These are phyloP conservation scores for Hypseocharis bilobata DNA, from an alignment of 441 rosid species.

Conservation along the genomic window DNA sequence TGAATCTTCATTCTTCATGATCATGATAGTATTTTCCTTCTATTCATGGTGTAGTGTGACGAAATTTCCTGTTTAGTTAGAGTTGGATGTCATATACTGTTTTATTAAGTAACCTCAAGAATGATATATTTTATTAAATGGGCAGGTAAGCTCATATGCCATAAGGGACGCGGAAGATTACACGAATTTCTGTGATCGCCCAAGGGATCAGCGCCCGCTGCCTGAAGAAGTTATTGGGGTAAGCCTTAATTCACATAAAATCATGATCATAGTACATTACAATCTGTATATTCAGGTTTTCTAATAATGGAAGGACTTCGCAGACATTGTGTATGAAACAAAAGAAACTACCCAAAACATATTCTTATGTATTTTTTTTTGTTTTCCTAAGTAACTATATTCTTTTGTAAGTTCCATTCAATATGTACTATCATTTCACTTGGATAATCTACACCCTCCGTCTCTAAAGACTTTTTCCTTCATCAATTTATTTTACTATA, in stretches of 20 bases:
- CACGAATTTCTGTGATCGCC: slow-evolving; percentile 70
- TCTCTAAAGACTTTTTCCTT: no score
- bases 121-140: slow-evolving; percentile 7
- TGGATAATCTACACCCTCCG: no score
- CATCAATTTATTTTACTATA: no score
- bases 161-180: slow-evolving; percentile 84
- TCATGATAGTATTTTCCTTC: not conserved
- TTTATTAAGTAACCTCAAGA: not conserved
- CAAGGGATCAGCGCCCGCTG: slow-evolving; percentile 68
- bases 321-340: no score
- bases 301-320: slow-evolving; percentile 1
- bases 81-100: not conserved
- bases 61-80: not conserved
- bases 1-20: not conserved
- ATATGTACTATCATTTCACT: no score
- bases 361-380: no score
- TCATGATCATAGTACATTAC: not conserved
- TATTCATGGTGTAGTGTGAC: not conserved
- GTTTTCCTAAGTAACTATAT: no score
- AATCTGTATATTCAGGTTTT: not conserved
- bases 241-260: slow-evolving; percentile 26
- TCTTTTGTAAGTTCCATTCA: no score
- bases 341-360: no score
- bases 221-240: slow-evolving; percentile 86
- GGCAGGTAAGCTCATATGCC: slow-evolving; percentile 65